These are phyloP conservation scores for Emericellopsis terricola DNA, from an alignment of 495 filamentous ascomycete species.

Conservation along the genomic window DNA sequence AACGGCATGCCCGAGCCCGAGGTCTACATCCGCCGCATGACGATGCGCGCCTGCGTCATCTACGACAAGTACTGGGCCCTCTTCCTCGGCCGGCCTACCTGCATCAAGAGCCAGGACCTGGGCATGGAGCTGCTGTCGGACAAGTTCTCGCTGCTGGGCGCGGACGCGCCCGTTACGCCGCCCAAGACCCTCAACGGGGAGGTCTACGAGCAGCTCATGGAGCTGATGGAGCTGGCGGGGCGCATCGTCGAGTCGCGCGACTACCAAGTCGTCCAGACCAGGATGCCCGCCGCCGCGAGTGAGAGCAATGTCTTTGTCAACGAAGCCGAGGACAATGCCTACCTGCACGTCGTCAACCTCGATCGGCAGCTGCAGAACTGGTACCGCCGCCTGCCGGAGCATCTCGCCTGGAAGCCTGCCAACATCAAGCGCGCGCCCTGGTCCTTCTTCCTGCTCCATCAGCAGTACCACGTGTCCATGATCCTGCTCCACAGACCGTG, in stretches of 20 bases:
- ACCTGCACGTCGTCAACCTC: conserved; percentile 24
- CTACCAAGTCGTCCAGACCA: not conserved
- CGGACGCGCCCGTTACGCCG: conserved; percentile 4
- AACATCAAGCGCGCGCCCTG: conserved; percentile 30
- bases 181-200: conserved; percentile 16
- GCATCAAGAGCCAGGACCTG: conserved; percentile 31
- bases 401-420: conserved; percentile 25
- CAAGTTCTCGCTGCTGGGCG: conserved; percentile 11
- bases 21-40: conserved; percentile 23
- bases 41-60: conserved; percentile 29
- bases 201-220: conserved; percentile 26
- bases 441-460: conserved; percentile 33
- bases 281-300: conserved; percentile 29
- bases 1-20: conserved; percentile 21
- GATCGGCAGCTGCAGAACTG: conserved; percentile 32
- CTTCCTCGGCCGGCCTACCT: conserved; percentile 30
- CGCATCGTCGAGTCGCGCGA: not conserved
- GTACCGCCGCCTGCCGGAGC: conserved; percentile 28
- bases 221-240: conserved; percentile 33
- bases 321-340: conserved; percentile 19
- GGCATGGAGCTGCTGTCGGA: conserved; percentile 22
- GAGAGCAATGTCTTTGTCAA: conserved; percentile 12
- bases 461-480: conserved; percentile 31
- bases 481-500: conserved; percentile 32
- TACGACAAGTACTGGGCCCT: conserved; percentile 34